phyloP scores from a whole-genome alignment of 2,329 filamentous ascomycete genomes.

The Aspergillus texensis region DNA sequence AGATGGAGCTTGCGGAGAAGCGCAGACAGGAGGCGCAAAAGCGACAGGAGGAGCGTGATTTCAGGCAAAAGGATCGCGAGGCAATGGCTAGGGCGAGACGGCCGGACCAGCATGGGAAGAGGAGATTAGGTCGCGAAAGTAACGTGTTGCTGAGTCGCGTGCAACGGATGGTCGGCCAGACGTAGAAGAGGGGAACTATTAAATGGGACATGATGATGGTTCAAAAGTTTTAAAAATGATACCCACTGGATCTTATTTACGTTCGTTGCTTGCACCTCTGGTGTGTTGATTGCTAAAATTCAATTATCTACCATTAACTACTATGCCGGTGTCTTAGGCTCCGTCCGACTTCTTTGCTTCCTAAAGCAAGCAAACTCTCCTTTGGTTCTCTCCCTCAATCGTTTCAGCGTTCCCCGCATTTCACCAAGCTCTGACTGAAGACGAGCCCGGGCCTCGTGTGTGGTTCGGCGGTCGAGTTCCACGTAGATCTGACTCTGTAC shows the following conservation, averaged over 20 bases:
- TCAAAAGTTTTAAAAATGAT: conserved; percentile 16
- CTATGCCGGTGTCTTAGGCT: conserved; percentile 26
- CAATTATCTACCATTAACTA: background rate
- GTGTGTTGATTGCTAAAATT: conserved; percentile 1
- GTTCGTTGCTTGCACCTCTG: background rate
- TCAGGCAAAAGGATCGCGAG: conserved; percentile 71
- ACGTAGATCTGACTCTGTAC: conserved; percentile 90
- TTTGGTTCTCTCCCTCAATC: conserved; percentile 75
- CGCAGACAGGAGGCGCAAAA: conserved; percentile 63
- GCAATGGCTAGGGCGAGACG: conserved; percentile 64
- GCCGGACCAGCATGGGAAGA: conserved; percentile 69
- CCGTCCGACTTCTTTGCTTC: conserved; percentile 54
- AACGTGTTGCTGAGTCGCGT: conserved; percentile 76
- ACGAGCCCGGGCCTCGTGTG: conserved; percentile 77
- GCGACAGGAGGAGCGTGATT: conserved; percentile 65
- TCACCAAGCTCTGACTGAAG: conserved; percentile 87
- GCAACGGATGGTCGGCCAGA: conserved; percentile 65
- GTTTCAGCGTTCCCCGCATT: conserved; percentile 85
- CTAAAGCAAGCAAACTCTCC: conserved; percentile 87
- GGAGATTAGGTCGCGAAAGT: conserved; percentile 81
- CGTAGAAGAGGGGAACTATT: conserved; percentile 14
- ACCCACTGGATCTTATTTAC: conserved; percentile 2
- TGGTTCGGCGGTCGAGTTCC: conserved; percentile 84
- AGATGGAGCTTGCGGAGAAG: conserved; percentile 67
- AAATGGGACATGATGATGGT: conserved; percentile 5